A percentile compares a stretch with the other conserved stretches of the same genome.
Conservation (phyloP, 768 basidiomycete genomes). For the Tephrocybe sp. region DNA sequence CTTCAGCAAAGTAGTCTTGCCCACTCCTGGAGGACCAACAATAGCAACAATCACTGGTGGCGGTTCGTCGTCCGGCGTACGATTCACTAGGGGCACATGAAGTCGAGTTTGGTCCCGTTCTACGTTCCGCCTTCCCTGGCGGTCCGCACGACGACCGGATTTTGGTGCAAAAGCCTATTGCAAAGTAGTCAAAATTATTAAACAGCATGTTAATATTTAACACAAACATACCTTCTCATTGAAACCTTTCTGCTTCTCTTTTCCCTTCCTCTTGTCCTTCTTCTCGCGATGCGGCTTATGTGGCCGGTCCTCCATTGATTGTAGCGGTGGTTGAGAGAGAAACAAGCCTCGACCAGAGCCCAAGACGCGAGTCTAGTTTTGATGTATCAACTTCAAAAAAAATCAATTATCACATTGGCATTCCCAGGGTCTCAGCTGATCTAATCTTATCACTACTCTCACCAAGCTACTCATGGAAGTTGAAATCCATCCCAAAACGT, state of each 20-base stretch:
- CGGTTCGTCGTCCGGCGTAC: slow-evolving; percentile 87
- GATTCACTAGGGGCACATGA: slow-evolving; percentile 93
- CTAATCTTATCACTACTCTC: too few relatives aligned
- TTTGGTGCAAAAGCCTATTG: slow-evolving; percentile 86
- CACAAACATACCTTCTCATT: slow-evolving; percentile 77
- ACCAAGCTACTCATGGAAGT: too few relatives aligned
- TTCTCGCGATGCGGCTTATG: slow-evolving; percentile 89
- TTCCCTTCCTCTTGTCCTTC: slow-evolving; percentile 67
- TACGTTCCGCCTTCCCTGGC: slow-evolving; percentile 84
- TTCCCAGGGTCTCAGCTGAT: neutral
- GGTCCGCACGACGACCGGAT: slow-evolving; percentile 86
- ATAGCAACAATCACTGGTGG: slow-evolving; percentile 94
- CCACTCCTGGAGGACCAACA: slow-evolving; percentile 95
- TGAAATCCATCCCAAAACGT: too few relatives aligned
- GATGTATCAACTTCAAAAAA: too few relatives aligned
- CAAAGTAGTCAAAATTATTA: slow-evolving; percentile 1
- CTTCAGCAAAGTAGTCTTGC: slow-evolving; percentile 92
- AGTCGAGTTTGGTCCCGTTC: slow-evolving; percentile 93
- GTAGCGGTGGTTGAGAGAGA: too few relatives aligned
- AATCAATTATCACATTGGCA: too few relatives aligned
- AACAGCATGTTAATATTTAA: neutral
- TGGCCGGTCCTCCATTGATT: slow-evolving; percentile 67
- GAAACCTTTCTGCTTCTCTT: slow-evolving; percentile 71
- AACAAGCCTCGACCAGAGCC: too few relatives aligned
- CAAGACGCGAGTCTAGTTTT: too few relatives aligned